phyloP scores from a whole-genome alignment of 2,329 filamentous ascomycete genomes.

The Microdochium nivale region DNA sequence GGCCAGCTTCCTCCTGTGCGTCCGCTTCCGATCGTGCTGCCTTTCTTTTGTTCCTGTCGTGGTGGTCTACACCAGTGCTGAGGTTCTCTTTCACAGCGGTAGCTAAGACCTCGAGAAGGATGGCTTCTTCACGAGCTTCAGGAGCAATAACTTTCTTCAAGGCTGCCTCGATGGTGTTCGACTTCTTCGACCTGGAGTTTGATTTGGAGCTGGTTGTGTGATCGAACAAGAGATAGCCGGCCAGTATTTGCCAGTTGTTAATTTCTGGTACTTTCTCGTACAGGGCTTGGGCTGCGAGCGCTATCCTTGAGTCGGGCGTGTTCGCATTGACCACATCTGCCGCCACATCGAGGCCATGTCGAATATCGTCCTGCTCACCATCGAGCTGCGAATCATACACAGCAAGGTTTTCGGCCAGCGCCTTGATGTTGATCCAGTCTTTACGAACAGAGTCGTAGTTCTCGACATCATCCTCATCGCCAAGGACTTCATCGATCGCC shows the following conservation, averaged over 20 bases:
- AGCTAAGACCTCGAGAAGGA: conserved; percentile 80
- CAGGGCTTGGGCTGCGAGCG: conserved; percentile 75
- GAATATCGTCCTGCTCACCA: conserved; percentile 40
- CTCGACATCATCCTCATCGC: conserved; percentile 57
- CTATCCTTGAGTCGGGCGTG: conserved; percentile 71
- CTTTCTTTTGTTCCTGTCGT: conserved; percentile 50
- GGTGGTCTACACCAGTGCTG: conserved; percentile 51
- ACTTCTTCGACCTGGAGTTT: conserved; percentile 44
- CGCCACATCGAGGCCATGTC: conserved; percentile 39
- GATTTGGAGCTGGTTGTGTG: conserved; percentile 60
- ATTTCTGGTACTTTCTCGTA: conserved; percentile 77
- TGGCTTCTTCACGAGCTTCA: conserved; percentile 67
- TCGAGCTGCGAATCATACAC: conserved; percentile 68
- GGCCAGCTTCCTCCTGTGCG: conserved; percentile 68
- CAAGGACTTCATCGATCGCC: conserved; percentile 64
- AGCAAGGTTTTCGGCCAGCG: conserved; percentile 73
- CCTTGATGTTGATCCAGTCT: conserved; percentile 89
- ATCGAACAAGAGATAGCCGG: conserved; percentile 87
- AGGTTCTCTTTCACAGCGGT: conserved; percentile 72
- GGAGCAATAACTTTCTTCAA: conserved; percentile 69
- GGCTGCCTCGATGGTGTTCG: conserved; percentile 49
- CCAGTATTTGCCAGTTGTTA: conserved; percentile 77
- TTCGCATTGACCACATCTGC: conserved; percentile 51
- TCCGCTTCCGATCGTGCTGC: conserved; percentile 55
- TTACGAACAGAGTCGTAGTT: conserved; percentile 68